Evolutionary conservation across 2,329 filamentous ascomycete species (phyloP), one percentile per base, ranked within the genome.

Genomic region (Verruconis gallopava): DNA sequence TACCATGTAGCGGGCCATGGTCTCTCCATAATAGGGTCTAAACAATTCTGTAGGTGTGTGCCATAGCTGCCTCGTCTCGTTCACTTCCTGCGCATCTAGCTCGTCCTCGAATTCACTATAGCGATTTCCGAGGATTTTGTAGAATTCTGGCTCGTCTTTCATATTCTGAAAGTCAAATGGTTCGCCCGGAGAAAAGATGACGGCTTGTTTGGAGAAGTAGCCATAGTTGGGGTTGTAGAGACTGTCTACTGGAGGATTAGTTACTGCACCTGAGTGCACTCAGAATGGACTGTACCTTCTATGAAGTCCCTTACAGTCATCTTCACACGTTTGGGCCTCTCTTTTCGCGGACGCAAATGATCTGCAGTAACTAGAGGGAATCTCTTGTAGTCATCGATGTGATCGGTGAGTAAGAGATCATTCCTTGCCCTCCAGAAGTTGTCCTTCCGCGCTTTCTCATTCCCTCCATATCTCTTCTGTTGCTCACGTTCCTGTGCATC

Each of bases 301-400:
- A 98, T 91, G 57, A 98, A 98, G 69, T 98, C 93, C 50, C 93
- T 75, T 58, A 93, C 83, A 55, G 95, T 66, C 91, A 98, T 98
- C 73, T 94, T 95, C 50, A 94, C 88, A 59, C 82, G 74, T 55
- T 75, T 75, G 35, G 91, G 91, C 54, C 91, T 71, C 56, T 93
- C 80, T 41, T 67, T 78, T 42, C 82, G 72, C 50, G 63, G 67
- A 50, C 80, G 78, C 50, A 98, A 66, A 47, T 85, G 79, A 49
- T 81, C 72, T n/a, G 85, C 75, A 5, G 86, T 93, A 38, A 98
- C 81, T 56, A 81, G 77, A 1, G 91, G 88, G 55, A 85, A 94
- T 53, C 75, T 71, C 47, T 77, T 72, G 59, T 88, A 88, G 60
- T 96, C 88, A 37, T 84, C 77, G 2, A 73, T 71, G 60, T 85